Conservation (phyloP, 169 alveolate genomes). For the Cyclospora cayetanensis region DNA sequence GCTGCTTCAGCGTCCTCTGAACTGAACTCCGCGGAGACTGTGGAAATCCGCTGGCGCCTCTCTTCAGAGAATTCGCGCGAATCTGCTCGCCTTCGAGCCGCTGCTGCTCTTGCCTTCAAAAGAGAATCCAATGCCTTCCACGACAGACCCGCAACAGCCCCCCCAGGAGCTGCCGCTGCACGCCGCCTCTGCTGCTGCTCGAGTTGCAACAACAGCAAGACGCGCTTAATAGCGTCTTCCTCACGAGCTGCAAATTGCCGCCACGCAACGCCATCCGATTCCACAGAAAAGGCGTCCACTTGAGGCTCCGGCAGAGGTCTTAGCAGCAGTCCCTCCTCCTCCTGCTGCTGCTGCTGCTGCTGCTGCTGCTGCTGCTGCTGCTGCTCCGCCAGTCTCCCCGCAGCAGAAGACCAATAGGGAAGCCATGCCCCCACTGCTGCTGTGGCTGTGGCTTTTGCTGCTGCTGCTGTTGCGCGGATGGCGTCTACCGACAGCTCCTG, state of each 20-base stretch:
- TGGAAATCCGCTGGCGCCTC: no score
- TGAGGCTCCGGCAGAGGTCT: no score
- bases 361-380: not conserved
- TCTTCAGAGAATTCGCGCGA: no score
- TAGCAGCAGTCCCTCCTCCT: conserved; percentile 1
- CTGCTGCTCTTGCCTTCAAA: not conserved
- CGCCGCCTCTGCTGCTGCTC: conserved; percentile 58
- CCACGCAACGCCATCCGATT: no score
- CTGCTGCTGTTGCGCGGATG: not conserved
- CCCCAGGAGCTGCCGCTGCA: not conserved
- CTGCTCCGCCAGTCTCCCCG: no score
- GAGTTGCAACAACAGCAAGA: conserved; percentile 43
- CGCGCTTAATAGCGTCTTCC: no score
- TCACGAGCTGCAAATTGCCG: no score
- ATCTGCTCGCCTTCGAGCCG: no score
- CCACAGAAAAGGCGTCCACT: not conserved
- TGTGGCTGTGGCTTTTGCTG: not conserved
- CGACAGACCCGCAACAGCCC: not conserved
- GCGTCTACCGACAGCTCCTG: conserved; percentile 5
- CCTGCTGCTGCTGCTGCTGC: not conserved
- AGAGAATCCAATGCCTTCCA: not conserved
- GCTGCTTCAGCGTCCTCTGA: not conserved
- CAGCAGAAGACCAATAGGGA: no score
- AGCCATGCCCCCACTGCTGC: no score
- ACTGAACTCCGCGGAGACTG: not conserved